A percentile compares a stretch with the other conserved stretches of the same genome.
Conservation (phyloP, 2,329 filamentous ascomycete genomes). For the Nemania abortiva region DNA sequence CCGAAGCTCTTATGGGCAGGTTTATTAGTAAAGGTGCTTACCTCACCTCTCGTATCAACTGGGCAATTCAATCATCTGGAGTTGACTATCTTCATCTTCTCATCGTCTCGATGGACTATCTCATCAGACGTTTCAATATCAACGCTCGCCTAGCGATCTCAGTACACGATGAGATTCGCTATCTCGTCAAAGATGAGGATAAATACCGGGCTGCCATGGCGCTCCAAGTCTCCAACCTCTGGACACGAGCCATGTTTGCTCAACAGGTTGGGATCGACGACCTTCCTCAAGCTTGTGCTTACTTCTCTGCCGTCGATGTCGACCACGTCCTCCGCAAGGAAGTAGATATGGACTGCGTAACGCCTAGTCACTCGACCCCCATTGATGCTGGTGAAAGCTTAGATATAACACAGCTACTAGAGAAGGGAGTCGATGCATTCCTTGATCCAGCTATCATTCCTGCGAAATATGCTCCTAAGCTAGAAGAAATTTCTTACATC, state of each 20-base stretch:
- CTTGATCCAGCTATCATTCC: slow-evolving; percentile 76
- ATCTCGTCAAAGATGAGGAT: slow-evolving; percentile 86
- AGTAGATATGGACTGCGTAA: slow-evolving; percentile 97
- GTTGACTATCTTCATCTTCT: slow-evolving; percentile 97
- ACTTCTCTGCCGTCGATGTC: slow-evolving; percentile 95
- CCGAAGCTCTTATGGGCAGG: slow-evolving; percentile 89
- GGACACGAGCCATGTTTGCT: slow-evolving; percentile 97
- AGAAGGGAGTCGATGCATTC: slow-evolving; percentile 74
- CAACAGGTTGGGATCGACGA: slow-evolving; percentile 98
- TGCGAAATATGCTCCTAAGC: slow-evolving; percentile 63
- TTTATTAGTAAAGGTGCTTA: slow-evolving; percentile 91
- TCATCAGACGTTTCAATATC: slow-evolving; percentile 86
- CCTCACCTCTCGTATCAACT: slow-evolving; percentile 97
- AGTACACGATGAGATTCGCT: slow-evolving; percentile 97
- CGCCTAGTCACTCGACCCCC: slow-evolving; percentile 81
- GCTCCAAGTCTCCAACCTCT: slow-evolving; percentile 91
- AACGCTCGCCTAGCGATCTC: slow-evolving; percentile 89
- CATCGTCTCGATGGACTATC: slow-evolving; percentile 93
- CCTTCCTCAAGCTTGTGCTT: slow-evolving; percentile 92
- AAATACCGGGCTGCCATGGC: slow-evolving; percentile 93
- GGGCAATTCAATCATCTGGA: slow-evolving; percentile 97
- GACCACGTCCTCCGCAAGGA: slow-evolving; percentile 97
- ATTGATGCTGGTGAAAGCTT: slow-evolving; percentile 89
- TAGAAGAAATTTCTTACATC: slow-evolving; percentile 74
- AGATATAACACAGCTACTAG: slow-evolving; percentile 83